phyloP scores from a whole-genome alignment of 495 filamentous ascomycete genomes.

The Trichoderma gamsii region DNA sequence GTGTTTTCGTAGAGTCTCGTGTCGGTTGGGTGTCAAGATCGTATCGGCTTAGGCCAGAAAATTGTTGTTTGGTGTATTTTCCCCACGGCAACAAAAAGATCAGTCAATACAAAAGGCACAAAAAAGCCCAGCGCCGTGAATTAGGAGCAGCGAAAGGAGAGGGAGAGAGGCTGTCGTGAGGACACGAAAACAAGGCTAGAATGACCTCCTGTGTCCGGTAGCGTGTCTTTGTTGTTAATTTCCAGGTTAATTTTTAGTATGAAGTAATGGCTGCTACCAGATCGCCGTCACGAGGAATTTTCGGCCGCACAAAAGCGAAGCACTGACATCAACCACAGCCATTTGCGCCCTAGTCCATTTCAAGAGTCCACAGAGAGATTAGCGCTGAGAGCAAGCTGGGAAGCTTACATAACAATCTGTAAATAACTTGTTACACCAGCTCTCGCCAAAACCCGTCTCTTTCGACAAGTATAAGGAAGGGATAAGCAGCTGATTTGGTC shows the following conservation, averaged over 20 bases:
- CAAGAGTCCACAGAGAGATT: background rate
- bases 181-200: no score
- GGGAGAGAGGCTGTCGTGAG: no score
- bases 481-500: no score
- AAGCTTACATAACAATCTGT: background rate
- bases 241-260: background rate
- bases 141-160: no score
- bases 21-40: background rate
- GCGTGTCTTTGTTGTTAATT: background rate
- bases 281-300: slow-evolving; percentile 10
- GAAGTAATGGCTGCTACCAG: background rate
- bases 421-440: background rate
- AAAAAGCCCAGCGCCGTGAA: no score
- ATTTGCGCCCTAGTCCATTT: background rate
- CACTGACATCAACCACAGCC: background rate
- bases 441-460: no score
- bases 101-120: no score
- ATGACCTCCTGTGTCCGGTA: background rate
- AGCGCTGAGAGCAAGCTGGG: background rate
- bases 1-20: background rate
- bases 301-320: background rate
- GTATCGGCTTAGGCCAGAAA: background rate
- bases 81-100: no score
- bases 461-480: no score
- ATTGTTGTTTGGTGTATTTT: background rate